phyloP scores from a whole-genome alignment of 2,329 filamentous ascomycete genomes.

The Epichloe elymi region DNA sequence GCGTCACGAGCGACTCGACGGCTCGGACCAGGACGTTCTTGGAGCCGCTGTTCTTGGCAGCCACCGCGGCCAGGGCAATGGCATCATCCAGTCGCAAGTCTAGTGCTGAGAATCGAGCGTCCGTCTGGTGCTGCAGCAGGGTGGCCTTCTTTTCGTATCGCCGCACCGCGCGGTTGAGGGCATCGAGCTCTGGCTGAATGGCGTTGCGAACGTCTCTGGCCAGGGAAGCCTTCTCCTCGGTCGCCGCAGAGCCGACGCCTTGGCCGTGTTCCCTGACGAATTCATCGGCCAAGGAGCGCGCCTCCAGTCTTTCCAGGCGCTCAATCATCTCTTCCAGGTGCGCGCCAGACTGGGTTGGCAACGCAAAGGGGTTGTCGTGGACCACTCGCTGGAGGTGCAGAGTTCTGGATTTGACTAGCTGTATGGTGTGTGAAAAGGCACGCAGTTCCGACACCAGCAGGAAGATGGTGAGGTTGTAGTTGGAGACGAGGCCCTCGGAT shows the following conservation, averaged over 20 bases:
- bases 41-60: conserved; percentile 38
- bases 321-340: conserved; percentile 45
- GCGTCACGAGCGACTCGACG: conserved; percentile 21
- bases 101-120: conserved; percentile 58
- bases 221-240: conserved; percentile 30
- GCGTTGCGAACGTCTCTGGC: conserved; percentile 47
- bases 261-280: conserved; percentile 14
- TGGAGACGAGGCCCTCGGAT: conserved; percentile 76
- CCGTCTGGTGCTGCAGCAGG: conserved; percentile 60
- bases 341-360: conserved; percentile 18
- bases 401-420: conserved; percentile 65
- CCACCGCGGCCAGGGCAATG: conserved; percentile 66
- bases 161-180: conserved; percentile 74
- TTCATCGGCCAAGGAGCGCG: conserved; percentile 24
- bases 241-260: conserved; percentile 19
- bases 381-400: conserved; percentile 70
- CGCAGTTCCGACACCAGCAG: conserved; percentile 75
- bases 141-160: conserved; percentile 84
- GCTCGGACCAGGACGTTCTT: conserved; percentile 25
- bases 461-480: conserved; percentile 89
- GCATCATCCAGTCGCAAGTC: conserved; percentile 64
- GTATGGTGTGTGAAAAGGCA: conserved; percentile 69
- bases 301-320: conserved; percentile 59
- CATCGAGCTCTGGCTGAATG: conserved; percentile 73
- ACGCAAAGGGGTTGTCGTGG: conserved; percentile 32